phyloP scores from a whole-genome alignment of 2,329 filamentous ascomycete genomes.

The Endoconidiophora polonica region DNA sequence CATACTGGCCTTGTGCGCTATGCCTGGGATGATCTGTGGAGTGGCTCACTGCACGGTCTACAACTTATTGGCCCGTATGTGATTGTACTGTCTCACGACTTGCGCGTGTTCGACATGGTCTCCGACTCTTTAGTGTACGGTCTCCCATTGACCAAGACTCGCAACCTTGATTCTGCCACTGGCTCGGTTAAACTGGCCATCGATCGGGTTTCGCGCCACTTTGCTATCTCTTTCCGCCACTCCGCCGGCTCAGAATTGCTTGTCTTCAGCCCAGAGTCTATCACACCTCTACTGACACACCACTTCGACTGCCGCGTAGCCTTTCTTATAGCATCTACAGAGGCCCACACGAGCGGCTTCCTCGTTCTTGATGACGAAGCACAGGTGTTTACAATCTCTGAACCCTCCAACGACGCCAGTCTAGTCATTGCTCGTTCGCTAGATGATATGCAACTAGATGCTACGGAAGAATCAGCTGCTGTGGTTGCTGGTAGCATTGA shows the following conservation, averaged over 20 bases:
- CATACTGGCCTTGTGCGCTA: conserved; percentile 48
- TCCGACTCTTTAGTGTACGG: conserved; percentile 56
- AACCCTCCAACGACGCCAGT: conserved; percentile 39
- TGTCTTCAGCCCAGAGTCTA: conserved; percentile 47
- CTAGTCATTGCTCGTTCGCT: conserved; percentile 38
- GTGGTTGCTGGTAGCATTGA: conserved; percentile 18
- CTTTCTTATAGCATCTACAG: conserved; percentile 34
- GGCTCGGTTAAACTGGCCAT: conserved; percentile 52
- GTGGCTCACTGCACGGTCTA: conserved; percentile 47
- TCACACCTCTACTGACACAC: conserved; percentile 41
- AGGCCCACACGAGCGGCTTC: conserved; percentile 47
- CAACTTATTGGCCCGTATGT: conserved; percentile 58
- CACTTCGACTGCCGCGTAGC: conserved; percentile 42
- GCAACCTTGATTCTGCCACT: conserved; percentile 23
- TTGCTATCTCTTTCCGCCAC: conserved; percentile 42
- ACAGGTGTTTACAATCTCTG: conserved; percentile 47
- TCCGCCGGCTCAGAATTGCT: conserved; percentile 37
- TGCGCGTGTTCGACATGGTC: conserved; percentile 74
- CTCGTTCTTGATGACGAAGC: conserved; percentile 60
- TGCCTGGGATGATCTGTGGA: conserved; percentile 51
- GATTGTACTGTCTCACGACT: conserved; percentile 53
- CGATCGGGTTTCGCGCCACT: conserved; percentile 46
- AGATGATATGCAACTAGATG: conserved; percentile 34
- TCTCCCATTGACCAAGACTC: conserved; percentile 30
- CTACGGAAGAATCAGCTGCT: conserved; percentile 18